Evolutionary conservation across 1,284 basidiomycete species (phyloP).

Genomic region (Cryptococcus sp.): DNA sequence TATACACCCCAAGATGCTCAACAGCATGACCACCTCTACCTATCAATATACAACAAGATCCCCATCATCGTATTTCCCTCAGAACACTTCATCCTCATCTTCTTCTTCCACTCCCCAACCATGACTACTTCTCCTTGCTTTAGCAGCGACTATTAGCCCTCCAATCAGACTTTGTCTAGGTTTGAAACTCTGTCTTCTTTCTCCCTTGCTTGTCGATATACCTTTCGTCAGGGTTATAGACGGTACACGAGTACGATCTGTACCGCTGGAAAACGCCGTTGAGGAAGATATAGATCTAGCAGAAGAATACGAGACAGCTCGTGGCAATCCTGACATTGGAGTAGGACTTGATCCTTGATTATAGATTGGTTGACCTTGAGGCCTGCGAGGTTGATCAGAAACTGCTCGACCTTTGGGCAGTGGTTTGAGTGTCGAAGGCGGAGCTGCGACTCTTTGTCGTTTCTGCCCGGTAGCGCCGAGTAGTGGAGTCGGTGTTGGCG

Average conservation of each 20-base stretch:
- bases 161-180: constrained; percentile 4
- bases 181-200: constrained; percentile 7
- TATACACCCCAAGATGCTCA: neutral
- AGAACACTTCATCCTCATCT: constrained; percentile 5
- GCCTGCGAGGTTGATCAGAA: neutral
- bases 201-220: neutral
- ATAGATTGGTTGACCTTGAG: neutral
- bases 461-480: constrained; percentile 3
- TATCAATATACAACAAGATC: neutral
- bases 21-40: neutral
- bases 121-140: constrained; percentile 1
- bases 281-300: neutral
- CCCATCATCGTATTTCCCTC: neutral
- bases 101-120: constrained; percentile 4
- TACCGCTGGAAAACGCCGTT: neutral
- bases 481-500: constrained; percentile 37
- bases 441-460: constrained; percentile 7
- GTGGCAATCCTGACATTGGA: neutral
- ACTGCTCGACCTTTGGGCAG: neutral
- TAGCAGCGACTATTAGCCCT: neutral
- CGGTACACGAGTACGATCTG: constrained; percentile 1
- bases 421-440: neutral
- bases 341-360: neutral
- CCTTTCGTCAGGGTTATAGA: neutral
- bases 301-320: neutral